Percentiles rank a stretch among this genome's conserved stretches.
phyloP scores from a whole-genome alignment of 208 protist genomes.

The Wallacemonas sp. region DNA sequence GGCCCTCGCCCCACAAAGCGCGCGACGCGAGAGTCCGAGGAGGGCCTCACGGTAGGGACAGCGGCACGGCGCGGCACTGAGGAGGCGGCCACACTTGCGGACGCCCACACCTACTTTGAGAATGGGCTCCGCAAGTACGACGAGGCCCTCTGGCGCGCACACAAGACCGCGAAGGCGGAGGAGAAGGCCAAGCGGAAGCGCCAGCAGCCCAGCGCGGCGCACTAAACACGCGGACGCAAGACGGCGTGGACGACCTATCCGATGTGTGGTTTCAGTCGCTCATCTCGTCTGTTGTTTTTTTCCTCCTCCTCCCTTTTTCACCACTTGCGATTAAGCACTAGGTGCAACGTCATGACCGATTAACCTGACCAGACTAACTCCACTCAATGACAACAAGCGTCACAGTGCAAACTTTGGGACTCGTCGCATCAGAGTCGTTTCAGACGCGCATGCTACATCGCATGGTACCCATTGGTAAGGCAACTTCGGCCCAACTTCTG shows the following conservation, averaged over 20 bases:
- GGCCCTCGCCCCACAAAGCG: slow-evolving; percentile 7
- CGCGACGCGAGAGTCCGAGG: not conserved
- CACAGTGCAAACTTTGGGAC: too few species aligned
- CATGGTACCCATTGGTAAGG: too few species aligned
- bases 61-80: not conserved
- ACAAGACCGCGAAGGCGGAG: slow-evolving; percentile 32
- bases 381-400: too few species aligned
- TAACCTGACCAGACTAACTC: not conserved
- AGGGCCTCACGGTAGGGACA: slow-evolving; percentile 10
- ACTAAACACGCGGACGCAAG: slow-evolving; percentile 9
- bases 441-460: too few species aligned
- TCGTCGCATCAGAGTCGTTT: too few species aligned
- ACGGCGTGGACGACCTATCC: not conserved
- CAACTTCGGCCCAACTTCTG: too few species aligned
- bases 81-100: slow-evolving; percentile 33
- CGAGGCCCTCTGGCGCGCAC: slow-evolving; percentile 54
- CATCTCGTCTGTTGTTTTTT: not conserved
- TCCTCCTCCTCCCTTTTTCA: slow-evolving; percentile 3
- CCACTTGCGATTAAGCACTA: not conserved
- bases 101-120: slow-evolving; percentile 51
- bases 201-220: not conserved
- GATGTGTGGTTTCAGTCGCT: not conserved
- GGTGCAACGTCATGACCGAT: not conserved
- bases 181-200: slow-evolving; percentile 28
- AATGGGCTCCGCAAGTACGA: slow-evolving; percentile 60